Evolutionary conservation across 2,329 filamentous ascomycete species (phyloP).

Genomic region (Bipolaris bicolor): DNA sequence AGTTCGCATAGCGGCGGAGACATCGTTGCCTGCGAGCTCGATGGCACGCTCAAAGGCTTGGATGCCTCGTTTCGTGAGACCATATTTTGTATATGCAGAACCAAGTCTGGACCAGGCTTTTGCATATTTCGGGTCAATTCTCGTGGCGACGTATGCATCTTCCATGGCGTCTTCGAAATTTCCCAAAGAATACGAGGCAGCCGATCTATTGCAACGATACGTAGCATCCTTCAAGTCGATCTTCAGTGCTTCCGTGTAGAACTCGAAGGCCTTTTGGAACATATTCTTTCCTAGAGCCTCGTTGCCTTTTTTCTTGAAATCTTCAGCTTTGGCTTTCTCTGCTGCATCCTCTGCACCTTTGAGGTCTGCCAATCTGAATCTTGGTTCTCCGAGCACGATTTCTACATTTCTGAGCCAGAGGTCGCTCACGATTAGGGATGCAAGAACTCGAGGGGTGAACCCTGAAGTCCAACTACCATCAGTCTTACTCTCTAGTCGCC

Average conservation of each 20-base stretch:
- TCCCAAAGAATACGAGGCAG: not conserved
- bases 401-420: not conserved
- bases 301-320: not conserved
- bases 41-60: not conserved
- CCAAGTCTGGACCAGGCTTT: conserved; percentile 1
- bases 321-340: not conserved
- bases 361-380: not conserved
- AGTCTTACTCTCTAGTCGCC: not conserved
- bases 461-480: not conserved
- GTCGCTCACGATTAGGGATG: not conserved
- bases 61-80: not conserved
- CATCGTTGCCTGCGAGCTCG: not conserved
- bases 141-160: not conserved
- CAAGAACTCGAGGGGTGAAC: not conserved
- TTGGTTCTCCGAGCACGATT: not conserved
- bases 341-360: not conserved
- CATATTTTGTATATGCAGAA: not conserved
- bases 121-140: not conserved
- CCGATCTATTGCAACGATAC: not conserved
- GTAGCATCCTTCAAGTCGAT: not conserved
- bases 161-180: not conserved
- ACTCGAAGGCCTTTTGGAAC: not conserved
- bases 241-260: not conserved
- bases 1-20: not conserved
- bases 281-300: not conserved